Evolutionary conservation across 2,329 filamentous ascomycete species (phyloP).

Genomic region (Aspergillus hiratsukae): DNA sequence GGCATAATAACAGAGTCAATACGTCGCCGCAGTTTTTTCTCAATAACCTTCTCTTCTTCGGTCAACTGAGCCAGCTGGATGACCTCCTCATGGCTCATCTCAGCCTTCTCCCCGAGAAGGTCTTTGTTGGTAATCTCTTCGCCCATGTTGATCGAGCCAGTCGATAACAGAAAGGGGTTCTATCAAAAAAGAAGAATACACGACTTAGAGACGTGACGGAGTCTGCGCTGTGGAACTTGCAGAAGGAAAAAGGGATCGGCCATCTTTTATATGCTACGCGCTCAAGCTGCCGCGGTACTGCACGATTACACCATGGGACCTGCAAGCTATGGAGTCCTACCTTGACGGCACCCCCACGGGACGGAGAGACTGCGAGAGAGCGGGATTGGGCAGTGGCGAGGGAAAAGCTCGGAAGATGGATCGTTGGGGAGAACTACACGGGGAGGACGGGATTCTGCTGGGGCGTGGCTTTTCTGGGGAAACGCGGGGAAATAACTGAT

Average conservation of each 20-base stretch:
- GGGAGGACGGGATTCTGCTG: neutral
- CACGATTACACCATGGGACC: neutral
- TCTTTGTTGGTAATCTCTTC: conserved; percentile 9
- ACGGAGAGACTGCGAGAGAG: neutral
- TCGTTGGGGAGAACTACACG: neutral
- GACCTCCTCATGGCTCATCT: conserved; percentile 20
- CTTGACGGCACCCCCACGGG: neutral
- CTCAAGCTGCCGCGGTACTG: neutral
- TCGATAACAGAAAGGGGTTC: neutral
- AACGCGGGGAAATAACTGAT: neutral
- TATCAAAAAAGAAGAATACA: neutral
- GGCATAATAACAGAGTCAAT: conserved; percentile 40
- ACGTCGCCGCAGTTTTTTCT: conserved; percentile 35
- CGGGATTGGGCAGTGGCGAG: neutral
- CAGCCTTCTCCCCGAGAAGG: conserved; percentile 14
- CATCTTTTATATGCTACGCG: neutral
- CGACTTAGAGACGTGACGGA: neutral
- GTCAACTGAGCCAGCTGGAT: conserved; percentile 31
- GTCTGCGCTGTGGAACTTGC: neutral
- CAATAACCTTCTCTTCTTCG: conserved; percentile 31
- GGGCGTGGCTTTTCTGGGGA: neutral
- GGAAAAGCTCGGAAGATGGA: neutral
- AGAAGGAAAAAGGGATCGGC: neutral
- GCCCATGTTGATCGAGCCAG: neutral
- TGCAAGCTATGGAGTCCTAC: neutral